Conservation (phyloP, 2,329 filamentous ascomycete species). For the Metarhizium anisopliae region DNA sequence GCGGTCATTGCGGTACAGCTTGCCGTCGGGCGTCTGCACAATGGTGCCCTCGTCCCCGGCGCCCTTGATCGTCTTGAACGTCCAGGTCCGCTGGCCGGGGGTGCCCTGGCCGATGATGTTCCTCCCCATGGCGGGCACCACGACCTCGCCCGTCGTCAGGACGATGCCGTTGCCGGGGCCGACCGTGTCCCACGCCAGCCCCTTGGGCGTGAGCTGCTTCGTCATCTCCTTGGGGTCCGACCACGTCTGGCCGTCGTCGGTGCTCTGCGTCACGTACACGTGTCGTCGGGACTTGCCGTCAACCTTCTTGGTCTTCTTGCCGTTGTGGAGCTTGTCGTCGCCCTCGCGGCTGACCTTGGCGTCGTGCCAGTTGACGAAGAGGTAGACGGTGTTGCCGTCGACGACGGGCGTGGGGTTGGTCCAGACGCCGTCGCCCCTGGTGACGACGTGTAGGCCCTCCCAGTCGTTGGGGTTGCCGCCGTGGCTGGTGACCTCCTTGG, state of each 20-base stretch:
- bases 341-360: conserved; percentile 18
- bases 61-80: conserved; percentile 7
- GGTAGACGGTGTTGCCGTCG: conserved; percentile 20
- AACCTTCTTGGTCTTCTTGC: conserved; percentile 11
- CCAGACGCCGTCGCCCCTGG: conserved; percentile 16
- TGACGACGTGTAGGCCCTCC: conserved; percentile 15
- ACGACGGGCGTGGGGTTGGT: conserved; percentile 21
- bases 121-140: conserved; percentile 13
- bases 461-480: conserved; percentile 14
- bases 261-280: conserved; percentile 14
- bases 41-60: conserved; percentile 12
- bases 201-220: conserved; percentile 11
- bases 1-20: conserved; percentile 12
- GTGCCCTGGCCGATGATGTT: conserved; percentile 15
- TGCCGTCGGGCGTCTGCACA: conserved; percentile 11
- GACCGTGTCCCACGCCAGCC: conserved; percentile 13
- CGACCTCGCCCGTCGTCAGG: conserved; percentile 11
- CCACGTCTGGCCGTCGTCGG: conserved; percentile 17
- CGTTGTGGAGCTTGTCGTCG: conserved; percentile 12
- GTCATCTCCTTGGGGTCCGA: conserved; percentile 14
- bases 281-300: conserved; percentile 15
- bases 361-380: conserved; percentile 20
- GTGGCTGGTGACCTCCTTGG: conserved; percentile 13
- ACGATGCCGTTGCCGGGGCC: conserved; percentile 15
- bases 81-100: conserved; percentile 13